Base-by-base conservation (phyloP, 306 rosid genomes). In the Dalbergia cochinchinensis region DNA sequence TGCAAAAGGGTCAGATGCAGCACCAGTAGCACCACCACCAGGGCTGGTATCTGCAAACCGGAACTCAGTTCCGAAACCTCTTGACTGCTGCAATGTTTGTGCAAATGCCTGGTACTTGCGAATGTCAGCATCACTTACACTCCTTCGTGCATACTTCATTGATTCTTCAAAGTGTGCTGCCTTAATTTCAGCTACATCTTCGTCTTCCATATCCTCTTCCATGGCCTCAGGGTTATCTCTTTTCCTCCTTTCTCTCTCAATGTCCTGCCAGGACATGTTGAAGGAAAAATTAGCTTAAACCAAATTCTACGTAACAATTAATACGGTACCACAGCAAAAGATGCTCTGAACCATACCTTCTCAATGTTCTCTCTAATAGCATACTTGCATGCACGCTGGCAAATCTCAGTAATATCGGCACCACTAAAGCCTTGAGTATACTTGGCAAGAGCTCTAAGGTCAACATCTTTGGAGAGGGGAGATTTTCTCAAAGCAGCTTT, bases 91-190 rank as follows among this genome's bases (percentile, higher is more conserved):
- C 85, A 95, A 83, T 62, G 99, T 95, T 71, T 93, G 99, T 0
- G 99, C 99, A 76, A 95, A 95, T 8, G 98, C 92, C 83, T 95
- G 98, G 86, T 95, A 95, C 73, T 95, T 95, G 82, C 99, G 98
- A 73, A 95, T 95, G 83, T 95, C 99, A 0, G 98, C 98, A 66
- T 95, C 98, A 8, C 99, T 95, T 5, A 95, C 99, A 87, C 98
- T 92, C 84, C 99, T 85, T 39, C 99, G 91, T 3, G 99, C 99
- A 53, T 87, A 95, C 77, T 95, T 95, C 99, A 95, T 95, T 0
- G 99, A 95, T 65, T 95, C 99, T 82, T 95, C 98, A 37, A 95
- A 95, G 59, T 95, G 99, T 42, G 97, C 97, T 51, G 99, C 98
- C 84, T 84, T 95, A 78, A 95, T 95, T 87, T 92, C 98, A 0